A percentile compares a stretch with the other conserved stretches of the same genome.
Evolutionary conservation across 768 basidiomycete genomes (phyloP).

Genomic region (Hebeloma cylindrosporum): DNA sequence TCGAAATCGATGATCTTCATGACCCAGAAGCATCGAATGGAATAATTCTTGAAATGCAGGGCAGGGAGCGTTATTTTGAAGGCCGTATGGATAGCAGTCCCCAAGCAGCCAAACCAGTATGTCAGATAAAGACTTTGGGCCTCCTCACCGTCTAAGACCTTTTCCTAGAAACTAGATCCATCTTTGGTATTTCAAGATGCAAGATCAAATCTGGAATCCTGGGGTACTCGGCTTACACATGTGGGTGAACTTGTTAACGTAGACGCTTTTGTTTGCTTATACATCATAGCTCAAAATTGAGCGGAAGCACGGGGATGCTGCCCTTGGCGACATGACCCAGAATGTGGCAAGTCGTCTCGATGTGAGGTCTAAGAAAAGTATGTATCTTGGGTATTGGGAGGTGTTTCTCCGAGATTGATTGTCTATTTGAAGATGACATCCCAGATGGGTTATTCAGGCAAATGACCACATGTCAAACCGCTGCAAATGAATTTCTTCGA

Average conservation of each 20-base stretch:
- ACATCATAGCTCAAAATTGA: slow-evolving; percentile 62
- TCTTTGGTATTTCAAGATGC: slow-evolving; percentile 47
- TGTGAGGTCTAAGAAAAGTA: slow-evolving; percentile 64
- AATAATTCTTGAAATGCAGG: slow-evolving; percentile 85
- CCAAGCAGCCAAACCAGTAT: slow-evolving; percentile 32
- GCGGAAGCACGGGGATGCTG: slow-evolving; percentile 64
- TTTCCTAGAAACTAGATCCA: slow-evolving; percentile 50
- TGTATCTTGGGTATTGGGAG: slow-evolving; percentile 25
- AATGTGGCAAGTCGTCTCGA: slow-evolving; percentile 76
- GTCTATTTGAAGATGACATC: slow-evolving; percentile 59
- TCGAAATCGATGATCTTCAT: slow-evolving; percentile 85
- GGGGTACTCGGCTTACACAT: slow-evolving; percentile 58
- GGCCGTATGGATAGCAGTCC: slow-evolving; percentile 46
- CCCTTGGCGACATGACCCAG: slow-evolving; percentile 72
- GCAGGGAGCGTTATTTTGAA: slow-evolving; percentile 81
- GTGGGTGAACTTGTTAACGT: slow-evolving; percentile 34
- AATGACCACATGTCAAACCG: slow-evolving; percentile 88
- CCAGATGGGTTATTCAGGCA: slow-evolving; percentile 76
- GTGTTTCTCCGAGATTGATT: neutral
- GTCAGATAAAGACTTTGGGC: neutral
- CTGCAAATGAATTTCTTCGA: slow-evolving; percentile 92
- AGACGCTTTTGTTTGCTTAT: neutral
- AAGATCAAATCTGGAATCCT: slow-evolving; percentile 48
- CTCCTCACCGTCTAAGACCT: neutral
- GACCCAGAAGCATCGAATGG: slow-evolving; percentile 64